A percentile compares a stretch with the other conserved stretches of the same genome.
Conservation (phyloP, 2,329 filamentous ascomycete species). For the Dothistroma pini region DNA sequence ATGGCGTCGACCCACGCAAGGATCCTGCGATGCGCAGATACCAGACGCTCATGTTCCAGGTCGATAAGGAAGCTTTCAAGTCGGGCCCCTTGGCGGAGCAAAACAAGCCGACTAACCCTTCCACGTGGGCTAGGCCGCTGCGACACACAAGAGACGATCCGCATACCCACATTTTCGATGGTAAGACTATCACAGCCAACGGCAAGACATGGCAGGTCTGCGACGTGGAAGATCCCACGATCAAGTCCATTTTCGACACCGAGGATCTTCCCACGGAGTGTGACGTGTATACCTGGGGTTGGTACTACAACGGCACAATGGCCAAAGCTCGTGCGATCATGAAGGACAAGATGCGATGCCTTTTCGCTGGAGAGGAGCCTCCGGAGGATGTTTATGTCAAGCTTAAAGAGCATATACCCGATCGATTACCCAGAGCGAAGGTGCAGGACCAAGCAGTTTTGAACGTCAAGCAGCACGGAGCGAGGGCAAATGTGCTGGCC, state of each 20-base stretch:
- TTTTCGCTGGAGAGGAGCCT: slow-evolving; percentile 36
- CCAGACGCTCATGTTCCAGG: slow-evolving; percentile 84
- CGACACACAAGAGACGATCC: slow-evolving; percentile 30
- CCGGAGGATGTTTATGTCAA: slow-evolving; percentile 28
- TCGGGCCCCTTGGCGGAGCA: slow-evolving; percentile 8
- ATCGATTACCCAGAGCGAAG: slow-evolving; percentile 19
- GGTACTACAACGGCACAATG: slow-evolving; percentile 78
- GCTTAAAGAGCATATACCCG: slow-evolving; percentile 19
- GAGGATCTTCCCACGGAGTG: slow-evolving; percentile 48
- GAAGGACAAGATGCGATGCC: slow-evolving; percentile 69
- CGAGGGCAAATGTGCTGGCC: not conserved
- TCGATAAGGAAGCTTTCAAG: slow-evolving; percentile 40
- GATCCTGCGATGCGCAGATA: slow-evolving; percentile 75
- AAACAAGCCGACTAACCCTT: slow-evolving; percentile 10
- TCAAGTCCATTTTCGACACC: slow-evolving; percentile 63
- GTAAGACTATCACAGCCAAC: slow-evolving; percentile 67
- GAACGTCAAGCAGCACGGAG: not conserved
- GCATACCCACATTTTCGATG: slow-evolving; percentile 76
- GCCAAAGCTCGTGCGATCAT: slow-evolving; percentile 82
- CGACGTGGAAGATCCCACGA: slow-evolving; percentile 78
- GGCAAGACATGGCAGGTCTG: slow-evolving; percentile 94
- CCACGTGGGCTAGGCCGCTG: slow-evolving; percentile 17
- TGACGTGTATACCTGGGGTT: slow-evolving; percentile 63
- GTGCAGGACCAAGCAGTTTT: slow-evolving; percentile 5
- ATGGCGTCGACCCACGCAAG: slow-evolving; percentile 78